Evolutionary conservation across 106 monocot species (phyloP).

Genomic region (Allium sativum): DNA sequence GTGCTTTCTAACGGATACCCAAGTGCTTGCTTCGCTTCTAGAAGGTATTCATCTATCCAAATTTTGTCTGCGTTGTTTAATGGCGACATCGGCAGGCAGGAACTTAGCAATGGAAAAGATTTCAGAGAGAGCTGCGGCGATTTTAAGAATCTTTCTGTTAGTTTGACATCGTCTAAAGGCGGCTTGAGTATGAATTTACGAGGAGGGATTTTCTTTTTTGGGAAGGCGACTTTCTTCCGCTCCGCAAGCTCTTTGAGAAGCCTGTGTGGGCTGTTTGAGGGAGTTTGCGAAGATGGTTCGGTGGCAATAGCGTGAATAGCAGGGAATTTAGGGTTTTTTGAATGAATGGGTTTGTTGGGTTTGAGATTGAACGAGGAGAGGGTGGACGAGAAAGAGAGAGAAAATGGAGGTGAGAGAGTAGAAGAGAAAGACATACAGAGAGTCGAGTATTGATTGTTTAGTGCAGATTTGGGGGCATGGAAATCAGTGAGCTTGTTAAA

Average conservation of each 20-base stretch:
- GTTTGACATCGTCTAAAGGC: conserved; percentile 73
- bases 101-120: conserved; percentile 71
- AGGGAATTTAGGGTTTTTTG: neutral
- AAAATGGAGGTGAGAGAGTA: conserved; percentile 5
- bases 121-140: conserved; percentile 91
- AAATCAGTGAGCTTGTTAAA: no score
- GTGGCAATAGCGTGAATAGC: conserved; percentile 17
- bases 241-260: conserved; percentile 86
- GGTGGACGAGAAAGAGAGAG: conserved; percentile 50
- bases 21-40: conserved; percentile 94
- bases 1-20: conserved; percentile 82
- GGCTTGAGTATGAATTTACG: conserved; percentile 88
- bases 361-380: conserved; percentile 19
- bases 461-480: no score
- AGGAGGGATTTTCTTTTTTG: conserved; percentile 73
- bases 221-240: conserved; percentile 62
- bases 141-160: conserved; percentile 64
- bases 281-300: conserved; percentile 15
- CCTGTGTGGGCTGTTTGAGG: conserved; percentile 67
- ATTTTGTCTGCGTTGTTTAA: conserved; percentile 68
- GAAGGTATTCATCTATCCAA: conserved; percentile 93
- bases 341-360: neutral
- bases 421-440: neutral
- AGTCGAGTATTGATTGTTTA: no score
- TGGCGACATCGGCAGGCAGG: conserved; percentile 70